Evolutionary conservation across 164 flowering plant genomes (phyloP).

Genomic region (Dillenia suffruticosa): DNA sequence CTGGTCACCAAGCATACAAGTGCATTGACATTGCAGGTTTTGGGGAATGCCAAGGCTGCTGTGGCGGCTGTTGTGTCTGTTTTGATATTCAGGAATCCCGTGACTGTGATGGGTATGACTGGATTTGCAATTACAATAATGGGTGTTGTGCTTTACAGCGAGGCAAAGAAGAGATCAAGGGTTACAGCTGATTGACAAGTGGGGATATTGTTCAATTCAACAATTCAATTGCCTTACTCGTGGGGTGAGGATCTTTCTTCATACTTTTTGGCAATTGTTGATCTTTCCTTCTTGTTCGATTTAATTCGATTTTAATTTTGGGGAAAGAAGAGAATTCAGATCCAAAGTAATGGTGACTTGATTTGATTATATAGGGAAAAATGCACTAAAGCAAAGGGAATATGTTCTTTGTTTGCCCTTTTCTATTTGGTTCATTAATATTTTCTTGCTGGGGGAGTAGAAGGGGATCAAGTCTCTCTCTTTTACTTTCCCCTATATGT

Average conservation of each 20-base stretch:
- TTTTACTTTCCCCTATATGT: conserved; percentile 12
- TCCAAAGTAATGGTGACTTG: not conserved
- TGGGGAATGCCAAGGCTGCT: conserved; percentile 95
- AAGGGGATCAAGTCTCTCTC: conserved; percentile 15
- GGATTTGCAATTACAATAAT: conserved; percentile 86
- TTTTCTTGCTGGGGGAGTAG: conserved; percentile 14
- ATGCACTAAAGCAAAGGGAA: conserved; percentile 2
- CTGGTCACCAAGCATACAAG: conserved; percentile 95
- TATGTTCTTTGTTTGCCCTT: conserved; percentile 9
- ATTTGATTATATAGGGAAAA: conserved; percentile 31
- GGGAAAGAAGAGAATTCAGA: conserved; percentile 13
- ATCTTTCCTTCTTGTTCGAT: conserved; percentile 2
- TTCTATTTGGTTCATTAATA: conserved; percentile 10
- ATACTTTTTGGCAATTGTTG: conserved; percentile 7
- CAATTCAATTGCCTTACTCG: not conserved
- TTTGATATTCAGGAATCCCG: conserved; percentile 88
- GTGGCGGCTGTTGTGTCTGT: conserved; percentile 94
- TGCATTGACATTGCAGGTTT: conserved; percentile 86
- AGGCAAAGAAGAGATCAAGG: conserved; percentile 83
- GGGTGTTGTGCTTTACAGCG: conserved; percentile 96
- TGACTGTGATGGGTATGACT: conserved; percentile 86
- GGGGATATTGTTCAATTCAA: not conserved
- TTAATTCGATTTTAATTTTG: conserved; percentile 10
- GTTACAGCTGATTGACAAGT: conserved; percentile 34
- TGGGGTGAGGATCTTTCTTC: not conserved